Base-by-base conservation (phyloP, 1,284 basidiomycete species). In the Rhodotorula sp. region DNA sequence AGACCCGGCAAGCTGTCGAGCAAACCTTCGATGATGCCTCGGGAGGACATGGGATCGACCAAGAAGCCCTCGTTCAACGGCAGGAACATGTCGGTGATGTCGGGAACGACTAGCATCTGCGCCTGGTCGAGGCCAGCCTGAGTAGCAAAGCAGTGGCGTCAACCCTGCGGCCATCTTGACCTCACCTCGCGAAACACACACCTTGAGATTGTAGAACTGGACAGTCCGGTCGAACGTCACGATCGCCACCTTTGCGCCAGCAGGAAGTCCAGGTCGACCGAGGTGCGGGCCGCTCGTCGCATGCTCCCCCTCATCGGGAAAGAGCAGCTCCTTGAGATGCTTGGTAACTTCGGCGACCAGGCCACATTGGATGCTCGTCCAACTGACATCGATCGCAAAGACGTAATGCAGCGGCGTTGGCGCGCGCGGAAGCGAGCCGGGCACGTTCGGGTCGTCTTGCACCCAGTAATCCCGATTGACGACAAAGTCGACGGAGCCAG, bases 401-500 rank as follows among this genome's bases (percentile, higher is more conserved):
- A 99, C 82, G 77, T 89, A 90, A 62, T 88, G 86, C 79, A 97
- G 84, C 0, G 90, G 87, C 56, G 82, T 79, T 0, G 94, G 94
- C 66, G 81, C 78, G 68, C 91, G 85, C 52, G 81, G 78, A 62
- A 61, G 21, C 10, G 67, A 66, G 23, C 71, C 68, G n/a, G 72
- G 71, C 48, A 57, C 58, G 58, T 68, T 74, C 21, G 76, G 68
- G 66, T 73, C 69, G 77, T 91, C 87, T 63, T 86, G 86, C 4
- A 93, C 90, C 91, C 93, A 95, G 80, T 99, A 99, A 68, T 90
- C 88, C 73, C 88, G 84, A 0, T 91, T 87, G 7, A 95, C 95
- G 21, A 85, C 83, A 77, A 98, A 97, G 81, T 99, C 97, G 70
- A 98, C 87, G 0, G 93, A 95, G 15, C 97, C 97, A 79, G 89